Evolutionary conservation across 768 basidiomycete species (phyloP).

Genomic region (Termitomyces sp.): DNA sequence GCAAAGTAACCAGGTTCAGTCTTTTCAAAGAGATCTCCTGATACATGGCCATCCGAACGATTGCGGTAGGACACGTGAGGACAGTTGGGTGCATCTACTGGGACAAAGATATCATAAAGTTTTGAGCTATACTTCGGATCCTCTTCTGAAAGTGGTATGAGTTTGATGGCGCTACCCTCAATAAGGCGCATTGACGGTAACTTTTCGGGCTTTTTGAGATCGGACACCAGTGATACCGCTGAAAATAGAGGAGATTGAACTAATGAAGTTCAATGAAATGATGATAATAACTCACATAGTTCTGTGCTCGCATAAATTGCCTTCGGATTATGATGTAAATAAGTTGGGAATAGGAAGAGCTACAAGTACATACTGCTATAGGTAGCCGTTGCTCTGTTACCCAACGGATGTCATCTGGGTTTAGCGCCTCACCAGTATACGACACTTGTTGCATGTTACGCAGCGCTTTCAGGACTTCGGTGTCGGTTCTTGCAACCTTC

Average conservation of each 20-base stretch:
- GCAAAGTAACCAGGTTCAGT: constrained; percentile 1
- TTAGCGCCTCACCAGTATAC: constrained; percentile 6
- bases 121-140: background rate
- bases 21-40: constrained; percentile 9
- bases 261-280: background rate
- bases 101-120: constrained; percentile 5
- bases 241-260: too few species aligned
- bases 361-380: background rate
- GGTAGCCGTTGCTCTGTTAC: constrained; percentile 4
- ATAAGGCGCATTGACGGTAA: constrained; percentile 1
- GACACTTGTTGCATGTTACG: constrained; percentile 7
- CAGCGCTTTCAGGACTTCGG: constrained; percentile 1
- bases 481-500: background rate
- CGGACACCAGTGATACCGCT: constrained; percentile 7
- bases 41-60: constrained; percentile 5
- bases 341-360: background rate
- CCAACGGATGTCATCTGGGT: constrained; percentile 6
- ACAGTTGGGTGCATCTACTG: constrained; percentile 4
- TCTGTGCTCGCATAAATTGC: constrained; percentile 8
- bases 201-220: background rate
- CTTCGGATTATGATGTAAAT: background rate
- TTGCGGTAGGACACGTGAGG: constrained; percentile 5
- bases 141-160: background rate
- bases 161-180: background rate
- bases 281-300: background rate